phyloP scores from a whole-genome alignment of 177 flowering plant genomes.

The Telopea speciosissima region DNA sequence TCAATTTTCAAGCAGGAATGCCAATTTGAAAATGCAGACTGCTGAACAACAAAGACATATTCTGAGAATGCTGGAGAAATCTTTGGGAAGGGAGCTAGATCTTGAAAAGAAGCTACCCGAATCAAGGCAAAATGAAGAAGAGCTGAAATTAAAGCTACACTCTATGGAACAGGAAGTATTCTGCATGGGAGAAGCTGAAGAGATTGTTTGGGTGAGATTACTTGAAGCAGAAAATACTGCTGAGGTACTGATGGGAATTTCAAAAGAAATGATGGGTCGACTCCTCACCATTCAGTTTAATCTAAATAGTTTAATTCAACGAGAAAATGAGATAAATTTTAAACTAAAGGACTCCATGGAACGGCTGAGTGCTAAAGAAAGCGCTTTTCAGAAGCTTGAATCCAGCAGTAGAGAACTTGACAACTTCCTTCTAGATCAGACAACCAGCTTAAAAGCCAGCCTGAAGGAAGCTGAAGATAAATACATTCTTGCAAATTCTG shows the following conservation, averaged over 20 bases:
- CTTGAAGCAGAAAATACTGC: constrained; percentile 68
- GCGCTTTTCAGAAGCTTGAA: constrained; percentile 23
- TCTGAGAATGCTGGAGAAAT: constrained; percentile 83
- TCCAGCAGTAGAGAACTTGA: constrained; percentile 25
- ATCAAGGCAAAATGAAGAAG: constrained; percentile 51
- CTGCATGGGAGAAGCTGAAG: constrained; percentile 48
- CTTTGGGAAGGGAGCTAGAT: constrained; percentile 78
- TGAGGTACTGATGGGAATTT: constrained; percentile 48
- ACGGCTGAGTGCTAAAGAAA: constrained; percentile 32
- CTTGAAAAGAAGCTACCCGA: constrained; percentile 67
- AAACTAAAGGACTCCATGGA: constrained; percentile 32
- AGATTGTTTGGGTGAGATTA: constrained; percentile 31
- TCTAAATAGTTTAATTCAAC: constrained; percentile 40
- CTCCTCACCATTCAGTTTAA: constrained; percentile 50
- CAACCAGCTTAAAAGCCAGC: constrained; percentile 23
- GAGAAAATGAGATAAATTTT: constrained; percentile 42
- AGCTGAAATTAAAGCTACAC: constrained; percentile 38
- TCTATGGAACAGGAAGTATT: constrained; percentile 42
- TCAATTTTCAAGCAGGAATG: constrained; percentile 19
- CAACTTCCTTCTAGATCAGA: constrained; percentile 20
- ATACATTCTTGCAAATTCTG: constrained; percentile 29
- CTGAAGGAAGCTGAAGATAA: constrained; percentile 36
- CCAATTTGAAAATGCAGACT: constrained; percentile 50
- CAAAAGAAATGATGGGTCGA: constrained; percentile 50
- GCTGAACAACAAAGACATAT: constrained; percentile 63